phyloP scores from a whole-genome alignment of 129 eudicot genomes.

The Erigeron canadensis region DNA sequence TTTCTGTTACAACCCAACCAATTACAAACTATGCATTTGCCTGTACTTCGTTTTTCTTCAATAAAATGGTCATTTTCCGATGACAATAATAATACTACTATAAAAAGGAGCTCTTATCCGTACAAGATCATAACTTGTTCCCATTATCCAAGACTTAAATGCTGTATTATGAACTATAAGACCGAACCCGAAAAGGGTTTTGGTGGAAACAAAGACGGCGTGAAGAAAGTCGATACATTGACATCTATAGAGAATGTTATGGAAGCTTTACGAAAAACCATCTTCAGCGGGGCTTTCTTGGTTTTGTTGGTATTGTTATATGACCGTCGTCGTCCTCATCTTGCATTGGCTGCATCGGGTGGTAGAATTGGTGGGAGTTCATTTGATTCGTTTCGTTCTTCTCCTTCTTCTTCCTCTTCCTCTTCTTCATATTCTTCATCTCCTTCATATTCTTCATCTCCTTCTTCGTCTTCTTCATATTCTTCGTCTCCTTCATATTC shows the following conservation, averaged over 20 bases:
- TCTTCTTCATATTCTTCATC: neutral
- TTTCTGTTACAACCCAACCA: slow-evolving; percentile 35
- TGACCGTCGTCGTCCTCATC: slow-evolving; percentile 38
- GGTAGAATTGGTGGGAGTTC: slow-evolving; percentile 63
- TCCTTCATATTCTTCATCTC: neutral
- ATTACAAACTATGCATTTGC: slow-evolving; percentile 35
- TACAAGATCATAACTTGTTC: slow-evolving; percentile 15
- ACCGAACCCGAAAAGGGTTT: neutral
- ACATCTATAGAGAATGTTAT: slow-evolving; percentile 27
- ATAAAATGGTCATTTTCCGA: slow-evolving; percentile 2
- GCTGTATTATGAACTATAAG: slow-evolving; percentile 9
- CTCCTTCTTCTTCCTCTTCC: slow-evolving; percentile 23
- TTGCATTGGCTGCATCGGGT: slow-evolving; percentile 72
- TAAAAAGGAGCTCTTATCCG: neutral
- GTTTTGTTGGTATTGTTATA: slow-evolving; percentile 50
- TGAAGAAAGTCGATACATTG: neutral
- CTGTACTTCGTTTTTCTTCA: neutral
- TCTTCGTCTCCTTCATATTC: neutral
- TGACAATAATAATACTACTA: neutral
- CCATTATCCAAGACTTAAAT: slow-evolving; percentile 22
- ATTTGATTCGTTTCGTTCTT: slow-evolving; percentile 17
- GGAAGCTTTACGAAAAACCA: slow-evolving; percentile 41
- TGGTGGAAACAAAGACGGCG: neutral
- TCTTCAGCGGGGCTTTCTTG: slow-evolving; percentile 40
- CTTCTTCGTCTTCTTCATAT: too few species aligned